Evolutionary conservation across 768 basidiomycete genomes (phyloP).

Genomic region (Auriculariales sp.): DNA sequence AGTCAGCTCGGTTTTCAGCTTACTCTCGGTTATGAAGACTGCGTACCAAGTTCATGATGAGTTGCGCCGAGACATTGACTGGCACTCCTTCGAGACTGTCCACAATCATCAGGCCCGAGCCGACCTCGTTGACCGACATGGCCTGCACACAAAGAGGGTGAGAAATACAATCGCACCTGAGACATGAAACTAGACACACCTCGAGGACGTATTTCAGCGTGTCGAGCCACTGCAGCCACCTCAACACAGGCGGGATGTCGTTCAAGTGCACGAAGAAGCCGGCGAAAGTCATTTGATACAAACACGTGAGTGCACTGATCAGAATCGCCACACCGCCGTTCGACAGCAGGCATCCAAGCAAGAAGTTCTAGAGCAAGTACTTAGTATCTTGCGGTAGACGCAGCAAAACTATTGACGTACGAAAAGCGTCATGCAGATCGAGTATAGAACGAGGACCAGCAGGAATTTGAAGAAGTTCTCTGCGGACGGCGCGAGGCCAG

Average conservation of each 20-base stretch:
- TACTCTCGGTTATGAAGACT: background rate
- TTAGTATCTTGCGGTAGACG: too few relatives aligned
- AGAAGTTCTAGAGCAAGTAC: conserved; percentile 54
- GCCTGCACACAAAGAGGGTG: conserved; percentile 27
- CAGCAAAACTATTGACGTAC: too few relatives aligned
- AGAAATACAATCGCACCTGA: background rate
- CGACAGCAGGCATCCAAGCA: conserved; percentile 68
- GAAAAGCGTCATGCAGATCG: conserved; percentile 73
- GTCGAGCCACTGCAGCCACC: conserved; percentile 88
- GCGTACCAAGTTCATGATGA: conserved; percentile 77
- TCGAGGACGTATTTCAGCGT: conserved; percentile 75
- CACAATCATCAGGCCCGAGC: conserved; percentile 70
- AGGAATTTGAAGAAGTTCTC: conserved; percentile 90
- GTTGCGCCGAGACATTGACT: conserved; percentile 57
- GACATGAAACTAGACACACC: background rate
- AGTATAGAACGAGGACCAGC: conserved; percentile 75
- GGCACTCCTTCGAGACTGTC: conserved; percentile 73
- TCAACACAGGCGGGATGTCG: conserved; percentile 75
- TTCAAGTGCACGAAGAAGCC: conserved; percentile 86
- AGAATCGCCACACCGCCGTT: conserved; percentile 89
- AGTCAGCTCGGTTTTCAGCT: background rate
- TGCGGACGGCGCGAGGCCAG: conserved; percentile 65
- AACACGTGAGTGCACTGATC: conserved; percentile 56
- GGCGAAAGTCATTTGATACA: conserved; percentile 79
- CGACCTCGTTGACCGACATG: conserved; percentile 82